A percentile compares a stretch with the other conserved stretches of the same genome.
phyloP scores from a whole-genome alignment of 2,329 filamentous ascomycete species.

The Dothistroma pini region DNA sequence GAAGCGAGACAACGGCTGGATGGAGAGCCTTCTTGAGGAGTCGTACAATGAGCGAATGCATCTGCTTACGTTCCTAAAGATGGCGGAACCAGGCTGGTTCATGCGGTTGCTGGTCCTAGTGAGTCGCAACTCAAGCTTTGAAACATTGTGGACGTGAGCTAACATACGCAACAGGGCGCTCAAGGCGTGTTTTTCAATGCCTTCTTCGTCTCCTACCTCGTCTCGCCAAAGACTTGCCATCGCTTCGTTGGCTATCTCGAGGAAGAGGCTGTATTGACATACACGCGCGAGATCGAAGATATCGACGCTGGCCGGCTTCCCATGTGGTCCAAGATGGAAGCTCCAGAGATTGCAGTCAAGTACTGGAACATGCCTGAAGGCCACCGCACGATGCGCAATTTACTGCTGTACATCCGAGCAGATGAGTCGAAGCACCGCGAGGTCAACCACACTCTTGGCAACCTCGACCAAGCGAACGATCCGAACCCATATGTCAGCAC shows the following conservation, averaged over 20 bases:
- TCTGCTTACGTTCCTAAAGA: constrained; percentile 85
- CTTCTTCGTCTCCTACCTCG: constrained; percentile 82
- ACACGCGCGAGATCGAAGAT: constrained; percentile 83
- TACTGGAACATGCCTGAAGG: constrained; percentile 96
- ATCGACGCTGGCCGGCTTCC: constrained; percentile 81
- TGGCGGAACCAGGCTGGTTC: constrained; percentile 79
- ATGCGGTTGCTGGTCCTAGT: constrained; percentile 77
- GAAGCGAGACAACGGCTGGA: constrained; percentile 93
- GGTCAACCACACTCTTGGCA: constrained; percentile 92
- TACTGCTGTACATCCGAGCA: constrained; percentile 85
- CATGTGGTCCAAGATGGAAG: constrained; percentile 71
- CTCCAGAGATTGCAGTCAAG: constrained; percentile 82
- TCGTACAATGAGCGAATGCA: constrained; percentile 66
- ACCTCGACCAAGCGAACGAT: constrained; percentile 78
- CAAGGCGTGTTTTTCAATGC: constrained; percentile 97
- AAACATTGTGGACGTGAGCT: not conserved
- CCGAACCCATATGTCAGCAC: constrained; percentile 88
- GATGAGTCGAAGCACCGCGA: constrained; percentile 78
- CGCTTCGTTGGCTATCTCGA: constrained; percentile 96
- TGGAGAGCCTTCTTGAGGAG: constrained; percentile 46
- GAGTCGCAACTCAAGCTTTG: not conserved
- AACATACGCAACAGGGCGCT: constrained; percentile 59
- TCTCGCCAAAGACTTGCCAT: constrained; percentile 84
- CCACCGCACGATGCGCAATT: constrained; percentile 74
- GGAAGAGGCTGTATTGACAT: constrained; percentile 94